Conservation (phyloP, 1,139 yeast species). For the Geotrichum macrosporum region DNA sequence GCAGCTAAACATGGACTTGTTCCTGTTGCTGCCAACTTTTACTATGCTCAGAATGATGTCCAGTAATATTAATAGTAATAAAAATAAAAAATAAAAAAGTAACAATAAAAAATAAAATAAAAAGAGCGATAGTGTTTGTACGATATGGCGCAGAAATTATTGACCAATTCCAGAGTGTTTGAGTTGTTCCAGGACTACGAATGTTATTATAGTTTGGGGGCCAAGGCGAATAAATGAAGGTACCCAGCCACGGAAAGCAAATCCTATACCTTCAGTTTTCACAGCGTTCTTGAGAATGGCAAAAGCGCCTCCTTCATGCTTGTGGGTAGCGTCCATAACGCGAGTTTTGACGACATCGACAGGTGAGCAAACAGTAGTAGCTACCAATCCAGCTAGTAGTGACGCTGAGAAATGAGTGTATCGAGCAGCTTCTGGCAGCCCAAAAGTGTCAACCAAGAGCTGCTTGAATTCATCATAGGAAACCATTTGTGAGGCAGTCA, state of each 20-base stretch:
- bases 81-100: not conserved
- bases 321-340: conserved; percentile 64
- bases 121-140: not conserved
- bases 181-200: conserved; percentile 73
- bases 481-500: conserved; percentile 91
- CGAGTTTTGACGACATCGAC: conserved; percentile 89
- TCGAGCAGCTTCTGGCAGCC: conserved; percentile 57
- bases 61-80: conserved; percentile 33
- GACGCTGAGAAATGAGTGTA: conserved; percentile 76
- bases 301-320: conserved; percentile 43
- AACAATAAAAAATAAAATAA: not conserved
- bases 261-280: conserved; percentile 64
- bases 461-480: conserved; percentile 76
- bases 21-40: conserved; percentile 74
- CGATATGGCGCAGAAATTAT: not conserved
- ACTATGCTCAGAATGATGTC: conserved; percentile 61
- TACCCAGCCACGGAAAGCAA: conserved; percentile 87
- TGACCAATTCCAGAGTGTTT: conserved; percentile 43
- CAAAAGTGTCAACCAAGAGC: conserved; percentile 48
- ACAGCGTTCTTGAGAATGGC: conserved; percentile 54
- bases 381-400: conserved; percentile 74
- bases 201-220: conserved; percentile 84
- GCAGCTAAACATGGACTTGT: conserved; percentile 57
- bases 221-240: conserved; percentile 85
- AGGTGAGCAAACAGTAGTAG: conserved; percentile 87